These are phyloP conservation scores for Magnolia kwangsiensis DNA, from an alignment of 164 flowering plant species.

Conservation along the genomic window DNA sequence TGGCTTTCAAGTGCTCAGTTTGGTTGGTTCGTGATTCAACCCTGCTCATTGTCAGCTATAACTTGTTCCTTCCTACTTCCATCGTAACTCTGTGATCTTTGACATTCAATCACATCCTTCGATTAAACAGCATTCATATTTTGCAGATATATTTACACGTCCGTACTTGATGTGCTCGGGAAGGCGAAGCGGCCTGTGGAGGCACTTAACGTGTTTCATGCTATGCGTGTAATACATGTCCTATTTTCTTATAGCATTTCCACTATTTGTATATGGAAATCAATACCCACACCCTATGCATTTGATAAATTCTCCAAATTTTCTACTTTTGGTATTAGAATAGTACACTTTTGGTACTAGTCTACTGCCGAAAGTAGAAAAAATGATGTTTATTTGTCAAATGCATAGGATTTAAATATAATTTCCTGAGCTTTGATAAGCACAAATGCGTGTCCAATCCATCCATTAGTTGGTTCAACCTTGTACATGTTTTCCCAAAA, in stretches of 20 bases:
- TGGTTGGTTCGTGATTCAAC: too few species aligned
- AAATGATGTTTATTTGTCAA: neutral
- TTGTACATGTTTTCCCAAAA: too few species aligned
- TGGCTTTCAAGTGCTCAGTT: too few species aligned
- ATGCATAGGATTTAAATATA: neutral
- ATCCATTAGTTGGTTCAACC: neutral
- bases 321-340: neutral
- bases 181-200: constrained; percentile 88
- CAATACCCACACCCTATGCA: neutral
- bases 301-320: neutral
- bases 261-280: neutral
- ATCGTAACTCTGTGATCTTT: neutral
- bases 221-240: constrained; percentile 64
- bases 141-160: constrained; percentile 67
- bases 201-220: constrained; percentile 71
- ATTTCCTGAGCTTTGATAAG: neutral
- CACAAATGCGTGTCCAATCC: neutral
- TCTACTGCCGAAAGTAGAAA: neutral
- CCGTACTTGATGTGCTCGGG: constrained; percentile 83
- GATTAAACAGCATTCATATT: neutral
- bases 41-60: too few species aligned
- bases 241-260: neutral
- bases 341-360: neutral
- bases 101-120: neutral
- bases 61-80: too few species aligned